These are phyloP conservation scores for Metrosideros polymorpha DNA, from an alignment of 441 rosid genomes.

Conservation along the genomic window DNA sequence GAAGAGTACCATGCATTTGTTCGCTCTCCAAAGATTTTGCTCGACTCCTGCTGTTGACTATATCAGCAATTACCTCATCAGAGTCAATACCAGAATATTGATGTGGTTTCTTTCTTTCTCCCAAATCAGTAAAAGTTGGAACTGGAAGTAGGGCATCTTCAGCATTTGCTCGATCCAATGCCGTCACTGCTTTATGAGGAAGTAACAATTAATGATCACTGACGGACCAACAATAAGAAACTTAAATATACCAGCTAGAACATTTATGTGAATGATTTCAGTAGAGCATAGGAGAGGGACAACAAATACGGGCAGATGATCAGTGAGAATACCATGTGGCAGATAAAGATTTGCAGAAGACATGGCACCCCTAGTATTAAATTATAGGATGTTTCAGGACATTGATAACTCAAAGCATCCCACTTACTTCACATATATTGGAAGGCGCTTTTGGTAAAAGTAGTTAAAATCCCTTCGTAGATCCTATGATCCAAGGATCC, in stretches of 20 bases:
- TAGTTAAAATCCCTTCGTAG: not conserved
- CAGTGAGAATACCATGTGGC: not conserved
- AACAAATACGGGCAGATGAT: not conserved
- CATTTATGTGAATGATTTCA: not conserved
- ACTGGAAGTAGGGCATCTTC: conserved; percentile 78
- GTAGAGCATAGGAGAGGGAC: not conserved
- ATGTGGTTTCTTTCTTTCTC: conserved; percentile 24
- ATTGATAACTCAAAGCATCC: not conserved
- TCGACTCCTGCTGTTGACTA: conserved; percentile 28
- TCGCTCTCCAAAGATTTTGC: conserved; percentile 20
- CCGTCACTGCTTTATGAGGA: conserved; percentile 49
- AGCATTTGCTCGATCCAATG: conserved; percentile 82
- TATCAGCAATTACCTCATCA: conserved; percentile 35
- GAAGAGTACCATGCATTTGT: conserved; percentile 30
- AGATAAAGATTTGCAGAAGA: not conserved
- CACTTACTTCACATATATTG: not conserved
- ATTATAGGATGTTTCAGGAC: not conserved
- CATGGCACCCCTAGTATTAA: not conserved
- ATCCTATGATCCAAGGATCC: not conserved
- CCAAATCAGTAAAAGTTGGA: conserved; percentile 42
- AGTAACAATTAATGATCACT: conserved; percentile 16
- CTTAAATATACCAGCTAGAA: not conserved
- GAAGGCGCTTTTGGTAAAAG: not conserved
- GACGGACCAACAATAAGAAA: not conserved
- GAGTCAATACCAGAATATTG: conserved; percentile 11